Base-by-base conservation (phyloP, 2,329 filamentous ascomycete species). In the Lecanoromycetidae sp. region DNA sequence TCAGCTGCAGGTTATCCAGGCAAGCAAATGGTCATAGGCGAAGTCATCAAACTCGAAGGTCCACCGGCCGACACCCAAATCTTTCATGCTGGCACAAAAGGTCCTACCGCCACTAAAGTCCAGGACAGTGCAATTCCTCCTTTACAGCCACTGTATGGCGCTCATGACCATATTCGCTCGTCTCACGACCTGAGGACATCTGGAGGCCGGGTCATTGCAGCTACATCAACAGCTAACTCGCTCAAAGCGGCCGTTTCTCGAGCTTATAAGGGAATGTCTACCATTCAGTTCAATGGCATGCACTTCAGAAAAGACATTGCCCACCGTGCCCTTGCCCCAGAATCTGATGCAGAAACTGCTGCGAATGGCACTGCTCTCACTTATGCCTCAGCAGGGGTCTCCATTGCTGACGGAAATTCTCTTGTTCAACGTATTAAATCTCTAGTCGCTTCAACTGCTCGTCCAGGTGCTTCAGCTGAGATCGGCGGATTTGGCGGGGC, bases 401-500 rank as follows among this genome's bases (percentile, higher is more conserved):
- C 85, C 57, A 94, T 98, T 53, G 87, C 94, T 55, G 85, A 86
- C 5, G 91, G 91, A 22, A 98, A 98, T 62, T 77, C 85, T 53
- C 84, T 98, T 37, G 90, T 98, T 37, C 77, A 88, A 61, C 80
- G 82, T 56, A 98, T 98, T 73, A 95, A 94, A 69, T 76, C 79
- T 53, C 84, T 84, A 5, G 90, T 96, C n/a, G 76, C 79, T 23
- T 84, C 84, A 36, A 98, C 91, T 20, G 78, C 77, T 57, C 79
- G 88, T 15, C 79, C 87, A 12, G 91, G 91, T 37, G 87, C 91
- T 1, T 87, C 94, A 63, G 88, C 88, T 46, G 79, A 90, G 60
- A 95, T 98, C 58, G 91, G 91, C 50, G 91, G 91, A 2, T 98
- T 98, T 58, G 91, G 91, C 41, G 91, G 91, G 26, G 79, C 86